These are phyloP conservation scores for Globisporangium mamillatum DNA, from an alignment of 352 stramenopile genomes.

Conservation along the genomic window DNA sequence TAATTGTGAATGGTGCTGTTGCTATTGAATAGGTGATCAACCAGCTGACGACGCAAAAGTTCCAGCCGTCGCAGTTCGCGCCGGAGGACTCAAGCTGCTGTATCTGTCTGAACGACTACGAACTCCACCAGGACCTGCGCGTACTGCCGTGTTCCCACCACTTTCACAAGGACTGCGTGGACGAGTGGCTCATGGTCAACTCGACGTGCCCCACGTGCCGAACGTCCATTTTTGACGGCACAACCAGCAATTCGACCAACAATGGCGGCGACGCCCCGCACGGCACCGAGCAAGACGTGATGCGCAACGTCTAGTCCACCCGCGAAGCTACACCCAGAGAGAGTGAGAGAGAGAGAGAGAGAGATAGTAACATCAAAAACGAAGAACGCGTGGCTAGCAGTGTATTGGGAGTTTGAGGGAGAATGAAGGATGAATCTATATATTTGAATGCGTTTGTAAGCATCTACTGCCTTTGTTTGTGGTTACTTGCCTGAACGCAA, in stretches of 20 bases:
- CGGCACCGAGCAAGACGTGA: slow-evolving; percentile 58
- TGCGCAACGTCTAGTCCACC: slow-evolving; percentile 43
- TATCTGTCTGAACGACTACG: slow-evolving; percentile 91
- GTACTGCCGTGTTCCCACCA: slow-evolving; percentile 95
- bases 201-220: slow-evolving; percentile 86
- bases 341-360: not conserved
- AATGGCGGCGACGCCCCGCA: slow-evolving; percentile 16
- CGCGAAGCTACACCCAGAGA: not conserved
- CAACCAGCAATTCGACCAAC: slow-evolving; percentile 7
- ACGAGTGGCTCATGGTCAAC: slow-evolving; percentile 88
- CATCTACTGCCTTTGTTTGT: not conserved
- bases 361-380: not conserved
- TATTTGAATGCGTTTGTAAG: slow-evolving; percentile 5
- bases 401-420: not conserved
- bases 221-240: slow-evolving; percentile 70
- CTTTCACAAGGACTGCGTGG: slow-evolving; percentile 92
- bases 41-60: slow-evolving; percentile 59
- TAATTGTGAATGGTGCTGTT: not conserved
- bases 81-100: slow-evolving; percentile 88
- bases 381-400: not conserved
- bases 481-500: not conserved
- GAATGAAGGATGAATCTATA: slow-evolving; percentile 1
- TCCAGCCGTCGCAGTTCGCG: slow-evolving; percentile 57
- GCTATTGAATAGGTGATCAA: slow-evolving; percentile 49
- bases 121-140: slow-evolving; percentile 84